phyloP scores from a whole-genome alignment of 148 eudicot genomes.

The Cornus kousa region DNA sequence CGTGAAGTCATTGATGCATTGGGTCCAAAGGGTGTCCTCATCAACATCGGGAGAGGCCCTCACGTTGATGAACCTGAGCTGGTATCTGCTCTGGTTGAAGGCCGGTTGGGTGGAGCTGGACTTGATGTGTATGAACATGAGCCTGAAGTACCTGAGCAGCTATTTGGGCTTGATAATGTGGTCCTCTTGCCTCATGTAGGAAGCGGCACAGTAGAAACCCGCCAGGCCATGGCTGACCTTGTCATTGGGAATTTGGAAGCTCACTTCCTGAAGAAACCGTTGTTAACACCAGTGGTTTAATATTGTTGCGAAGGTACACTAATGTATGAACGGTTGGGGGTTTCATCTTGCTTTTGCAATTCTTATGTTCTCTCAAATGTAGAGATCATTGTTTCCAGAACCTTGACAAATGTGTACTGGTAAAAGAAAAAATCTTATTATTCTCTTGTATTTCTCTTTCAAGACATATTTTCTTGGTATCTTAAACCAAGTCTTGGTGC shows the following conservation, averaged over 20 bases:
- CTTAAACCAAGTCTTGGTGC: no score
- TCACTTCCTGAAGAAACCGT: slow-evolving; percentile 67
- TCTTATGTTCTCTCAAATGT: no score
- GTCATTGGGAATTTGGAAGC: slow-evolving; percentile 84
- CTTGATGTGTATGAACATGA: slow-evolving; percentile 76
- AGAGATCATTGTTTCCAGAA: no score
- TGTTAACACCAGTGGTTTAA: slow-evolving; percentile 73
- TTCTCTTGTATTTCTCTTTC: no score
- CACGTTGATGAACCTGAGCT: slow-evolving; percentile 84
- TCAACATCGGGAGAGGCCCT: slow-evolving; percentile 83
- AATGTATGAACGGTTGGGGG: neutral
- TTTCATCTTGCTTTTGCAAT: no score
- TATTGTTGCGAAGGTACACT: neutral
- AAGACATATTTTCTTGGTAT: no score
- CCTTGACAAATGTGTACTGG: no score
- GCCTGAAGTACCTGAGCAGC: slow-evolving; percentile 79
- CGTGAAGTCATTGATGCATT: slow-evolving; percentile 69
- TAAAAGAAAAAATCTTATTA: no score
- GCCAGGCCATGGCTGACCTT: slow-evolving; percentile 78
- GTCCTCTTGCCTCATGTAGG: slow-evolving; percentile 82
- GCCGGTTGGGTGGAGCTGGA: slow-evolving; percentile 86
- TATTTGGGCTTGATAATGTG: slow-evolving; percentile 65
- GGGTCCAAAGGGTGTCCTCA: slow-evolving; percentile 75
- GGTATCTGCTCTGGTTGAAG: slow-evolving; percentile 74
- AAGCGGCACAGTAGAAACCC: slow-evolving; percentile 72